These are phyloP conservation scores for Metschnikowia anglica DNA, from an alignment of 805 yeast species.

Conservation along the genomic window DNA sequence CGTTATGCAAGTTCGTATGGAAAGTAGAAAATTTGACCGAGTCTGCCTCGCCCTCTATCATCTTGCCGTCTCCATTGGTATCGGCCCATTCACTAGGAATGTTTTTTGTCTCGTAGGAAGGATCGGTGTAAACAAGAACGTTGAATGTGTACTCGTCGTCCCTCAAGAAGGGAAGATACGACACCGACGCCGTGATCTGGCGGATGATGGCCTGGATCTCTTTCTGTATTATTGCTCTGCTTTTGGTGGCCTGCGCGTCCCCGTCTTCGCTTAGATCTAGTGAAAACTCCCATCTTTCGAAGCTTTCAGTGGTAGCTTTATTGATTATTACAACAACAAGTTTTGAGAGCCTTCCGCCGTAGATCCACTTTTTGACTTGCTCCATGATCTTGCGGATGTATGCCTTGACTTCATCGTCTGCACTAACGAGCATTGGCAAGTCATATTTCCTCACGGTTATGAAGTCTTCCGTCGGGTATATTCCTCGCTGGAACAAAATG, in stretches of 20 bases:
- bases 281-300: slow-evolving; percentile 87
- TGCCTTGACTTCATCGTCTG: slow-evolving; percentile 70
- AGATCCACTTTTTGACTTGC: slow-evolving; percentile 69
- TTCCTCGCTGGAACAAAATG: slow-evolving; percentile 84
- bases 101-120: slow-evolving; percentile 44
- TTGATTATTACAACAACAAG: slow-evolving; percentile 72
- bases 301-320: slow-evolving; percentile 61
- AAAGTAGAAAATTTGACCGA: slow-evolving; percentile 68
- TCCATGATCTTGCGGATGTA: slow-evolving; percentile 66
- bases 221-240: slow-evolving; percentile 53
- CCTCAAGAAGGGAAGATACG: slow-evolving; percentile 73
- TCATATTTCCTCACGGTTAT: slow-evolving; percentile 76
- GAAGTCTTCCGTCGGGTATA: slow-evolving; percentile 87
- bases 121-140: slow-evolving; percentile 79
- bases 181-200: slow-evolving; percentile 84
- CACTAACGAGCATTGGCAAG: slow-evolving; percentile 65
- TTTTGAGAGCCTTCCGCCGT: slow-evolving; percentile 63
- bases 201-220: slow-evolving; percentile 86
- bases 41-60: slow-evolving; percentile 56
- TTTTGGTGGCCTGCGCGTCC: slow-evolving; percentile 23
- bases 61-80: slow-evolving; percentile 54
- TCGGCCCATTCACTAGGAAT: slow-evolving; percentile 87
- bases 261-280: slow-evolving; percentile 43
- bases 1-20: slow-evolving; percentile 63
- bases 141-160: slow-evolving; percentile 70